Base-by-base conservation (phyloP, 164 flowering plant genomes). In the Umbilicus rupestris region DNA sequence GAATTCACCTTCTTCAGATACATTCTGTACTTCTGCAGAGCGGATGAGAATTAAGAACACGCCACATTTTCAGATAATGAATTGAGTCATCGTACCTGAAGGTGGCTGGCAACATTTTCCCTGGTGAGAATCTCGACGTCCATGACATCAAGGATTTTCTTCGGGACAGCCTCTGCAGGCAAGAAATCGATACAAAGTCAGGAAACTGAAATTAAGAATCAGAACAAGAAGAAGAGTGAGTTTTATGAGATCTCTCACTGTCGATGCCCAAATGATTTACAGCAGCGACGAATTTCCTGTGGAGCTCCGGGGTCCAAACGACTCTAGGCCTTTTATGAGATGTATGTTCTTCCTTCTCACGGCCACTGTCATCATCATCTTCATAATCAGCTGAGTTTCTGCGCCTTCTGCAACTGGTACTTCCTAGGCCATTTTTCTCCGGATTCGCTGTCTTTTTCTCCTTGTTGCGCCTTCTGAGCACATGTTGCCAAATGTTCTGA, bases 141-240 rank as follows among this genome's bases (percentile, higher is more conserved):
- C 97, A 91, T 91, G 79, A 91, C 70, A 68, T 91, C 97, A 35
- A 91, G 90, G 65, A 91, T 91, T 74, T 90, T 77, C 72, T 91
- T 91, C 17, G 97, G 97, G 52, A 91, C 97, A 69, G 97, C 97
- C 83, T 91, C 97, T 91, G 96, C 69, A 77, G 69, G n/a, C n/a
- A 44, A 44, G 76, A 22, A 39, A 44, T 52, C 50, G 66, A 63
- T 37, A 30, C 44, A n/a, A 45, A 55, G 63, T 41, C 59, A 49
- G 39, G n/a, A 70, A 57, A 41, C 16, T 42, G 62, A 29, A 11
- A 35, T 39, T 30, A 46, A 47, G 57, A 37, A 55, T 22, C 47
- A 45, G 64, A 69, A 44, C 22, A 58, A 39, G 17, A 62, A 7
- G 35, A 35, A 2, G 14, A 17, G 14, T 3, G 4, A n/a, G 30